A percentile compares a stretch with the other conserved stretches of the same genome.
Evolutionary conservation across 2,329 filamentous ascomycete genomes (phyloP).

Genomic region (Rhinocladiella similis): DNA sequence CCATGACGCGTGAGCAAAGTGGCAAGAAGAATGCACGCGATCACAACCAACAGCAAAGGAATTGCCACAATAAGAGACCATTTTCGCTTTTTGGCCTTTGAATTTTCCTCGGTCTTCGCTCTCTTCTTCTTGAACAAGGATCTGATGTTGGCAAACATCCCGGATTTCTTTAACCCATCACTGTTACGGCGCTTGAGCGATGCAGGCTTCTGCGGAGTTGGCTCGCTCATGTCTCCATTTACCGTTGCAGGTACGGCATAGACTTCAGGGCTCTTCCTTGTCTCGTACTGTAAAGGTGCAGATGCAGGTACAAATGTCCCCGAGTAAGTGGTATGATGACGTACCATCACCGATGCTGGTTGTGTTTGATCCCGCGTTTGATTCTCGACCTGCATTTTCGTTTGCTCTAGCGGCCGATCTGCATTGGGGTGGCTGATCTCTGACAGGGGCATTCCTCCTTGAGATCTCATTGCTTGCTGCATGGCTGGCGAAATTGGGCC

Average conservation of each 20-base stretch:
- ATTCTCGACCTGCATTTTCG: constrained; percentile 13
- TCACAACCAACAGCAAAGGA: constrained; percentile 45
- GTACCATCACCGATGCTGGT: constrained; percentile 42
- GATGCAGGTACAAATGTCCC: neutral
- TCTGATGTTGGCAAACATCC: constrained; percentile 13
- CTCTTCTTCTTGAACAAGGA: constrained; percentile 9
- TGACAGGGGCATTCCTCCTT: constrained; percentile 61
- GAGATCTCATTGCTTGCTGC: constrained; percentile 62
- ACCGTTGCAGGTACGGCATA: neutral
- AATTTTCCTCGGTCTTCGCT: neutral
- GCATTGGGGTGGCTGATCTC: constrained; percentile 55
- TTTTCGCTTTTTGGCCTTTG: constrained; percentile 46
- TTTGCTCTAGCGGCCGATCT: constrained; percentile 12
- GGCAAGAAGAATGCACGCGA: constrained; percentile 54
- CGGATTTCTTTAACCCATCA: constrained; percentile 64
- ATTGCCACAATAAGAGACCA: constrained; percentile 59
- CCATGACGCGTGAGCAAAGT: constrained; percentile 55
- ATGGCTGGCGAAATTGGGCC: constrained; percentile 64
- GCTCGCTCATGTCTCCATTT: neutral
- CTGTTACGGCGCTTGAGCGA: constrained; percentile 19
- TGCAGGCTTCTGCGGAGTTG: neutral
- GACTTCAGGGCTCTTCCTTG: constrained; percentile 6
- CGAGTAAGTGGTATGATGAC: constrained; percentile 29
- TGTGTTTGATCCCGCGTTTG: constrained; percentile 32
- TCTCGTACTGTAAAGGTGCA: neutral